Evolutionary conservation across 768 basidiomycete species (phyloP).

Genomic region (Boletus bicolor): DNA sequence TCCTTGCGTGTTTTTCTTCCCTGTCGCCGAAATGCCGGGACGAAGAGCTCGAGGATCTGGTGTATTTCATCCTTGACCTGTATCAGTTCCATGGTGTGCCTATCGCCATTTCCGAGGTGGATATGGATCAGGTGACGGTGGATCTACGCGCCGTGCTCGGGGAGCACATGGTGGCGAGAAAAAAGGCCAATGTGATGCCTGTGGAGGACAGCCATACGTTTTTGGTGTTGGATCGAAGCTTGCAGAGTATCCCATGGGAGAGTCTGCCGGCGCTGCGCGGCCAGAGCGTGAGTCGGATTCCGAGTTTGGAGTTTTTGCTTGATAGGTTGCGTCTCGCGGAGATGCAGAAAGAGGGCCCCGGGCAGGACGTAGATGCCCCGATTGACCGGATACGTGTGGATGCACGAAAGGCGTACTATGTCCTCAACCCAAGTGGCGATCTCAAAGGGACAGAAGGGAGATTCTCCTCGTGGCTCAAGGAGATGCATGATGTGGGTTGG

Average conservation of each 20-base stretch:
- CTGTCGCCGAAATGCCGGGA: constrained; percentile 80
- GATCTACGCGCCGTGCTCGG: constrained; percentile 78
- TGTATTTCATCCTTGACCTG: constrained; percentile 90
- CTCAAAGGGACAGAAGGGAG: constrained; percentile 76
- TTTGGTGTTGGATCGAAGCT: constrained; percentile 83
- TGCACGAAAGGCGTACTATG: constrained; percentile 68
- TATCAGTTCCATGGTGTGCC: constrained; percentile 92
- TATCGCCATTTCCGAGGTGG: constrained; percentile 87
- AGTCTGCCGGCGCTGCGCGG: constrained; percentile 84
- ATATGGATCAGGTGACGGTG: constrained; percentile 84
- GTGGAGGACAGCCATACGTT: constrained; percentile 71
- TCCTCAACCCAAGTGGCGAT: constrained; percentile 93
- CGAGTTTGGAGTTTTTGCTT: constrained; percentile 81
- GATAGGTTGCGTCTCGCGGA: constrained; percentile 72
- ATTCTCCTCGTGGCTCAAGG: constrained; percentile 74
- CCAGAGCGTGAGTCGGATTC: constrained; percentile 88
- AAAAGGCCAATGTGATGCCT: constrained; percentile 29
- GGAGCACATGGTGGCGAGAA: constrained; percentile 51
- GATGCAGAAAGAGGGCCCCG: constrained; percentile 32
- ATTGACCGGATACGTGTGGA: constrained; percentile 57
- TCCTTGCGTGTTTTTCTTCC: constrained; percentile 85
- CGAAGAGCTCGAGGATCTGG: constrained; percentile 93
- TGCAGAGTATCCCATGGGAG: constrained; percentile 94
- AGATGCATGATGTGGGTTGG: constrained; percentile 79
- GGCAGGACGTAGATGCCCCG: constrained; percentile 13